Evolutionary conservation across 768 basidiomycete genomes (phyloP), one percentile per base, ranked within the genome.

Genomic region (Leucocoprinus leucothites): DNA sequence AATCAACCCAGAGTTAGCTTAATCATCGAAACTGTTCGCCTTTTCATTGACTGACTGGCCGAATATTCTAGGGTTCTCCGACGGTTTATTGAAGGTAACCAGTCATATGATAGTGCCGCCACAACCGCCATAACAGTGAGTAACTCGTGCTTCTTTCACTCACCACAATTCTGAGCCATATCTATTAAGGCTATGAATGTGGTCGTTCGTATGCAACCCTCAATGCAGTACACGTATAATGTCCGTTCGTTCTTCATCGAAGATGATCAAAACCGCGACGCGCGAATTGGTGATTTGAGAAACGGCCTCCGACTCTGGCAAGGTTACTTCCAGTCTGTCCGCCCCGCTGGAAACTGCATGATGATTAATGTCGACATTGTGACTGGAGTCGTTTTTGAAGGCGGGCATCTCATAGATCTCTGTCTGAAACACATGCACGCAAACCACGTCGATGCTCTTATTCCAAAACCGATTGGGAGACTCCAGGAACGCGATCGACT

Each of bases 311-410:
- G 82, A 9, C 74, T 91, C 0, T 87, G 87, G 86, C 74, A 89
- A 3, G 90, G 90, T 0, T 93, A 89, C 56, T 91, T 92, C 71
- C 91, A 91, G 65, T 88, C 86, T 0, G 74, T 90, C 11, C 77
- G 90, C 4, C 89, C 90, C 1, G 80, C 82, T 0, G 76, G 83
- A 14, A 82, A 81, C 1, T 70, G 69, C 1, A 77, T 91, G 67
- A 69, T 91, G 19, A 72, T 92, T 59, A 93, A 93, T 54, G 73
- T 93, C 60, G 90, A 93, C 61, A 89, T 89, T 40, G 82, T 85
- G 0, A 89, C 90, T 0, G 89, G 85, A 0, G 79, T 85, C 16
- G 89, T 92, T 84, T 91, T 86, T 65, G 81, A 81, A 60, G 65
- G 78, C 0, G 89, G 90, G 0, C 66, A 74, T 0, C 71, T 92